phyloP scores from a whole-genome alignment of 208 protist species.

The Wallacemonas collosoma region DNA sequence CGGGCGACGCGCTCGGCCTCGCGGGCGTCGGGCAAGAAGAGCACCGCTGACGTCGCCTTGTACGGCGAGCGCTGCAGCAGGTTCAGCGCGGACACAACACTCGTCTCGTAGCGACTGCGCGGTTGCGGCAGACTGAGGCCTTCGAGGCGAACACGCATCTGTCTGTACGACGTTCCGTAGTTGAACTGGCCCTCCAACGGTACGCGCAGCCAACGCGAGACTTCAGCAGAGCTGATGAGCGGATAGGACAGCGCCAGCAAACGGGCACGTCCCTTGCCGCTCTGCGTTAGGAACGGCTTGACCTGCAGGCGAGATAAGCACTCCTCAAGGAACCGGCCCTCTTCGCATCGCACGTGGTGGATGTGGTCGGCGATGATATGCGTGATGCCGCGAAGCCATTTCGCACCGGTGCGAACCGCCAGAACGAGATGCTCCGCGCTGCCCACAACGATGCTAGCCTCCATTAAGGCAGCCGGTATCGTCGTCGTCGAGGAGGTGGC shows the following conservation, averaged over 20 bases:
- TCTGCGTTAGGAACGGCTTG: constrained; percentile 59
- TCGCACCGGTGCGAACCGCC: constrained; percentile 46
- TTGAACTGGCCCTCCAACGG: constrained; percentile 66
- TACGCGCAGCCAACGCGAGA: constrained; percentile 87
- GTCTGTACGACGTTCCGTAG: constrained; percentile 74
- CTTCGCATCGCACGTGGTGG: constrained; percentile 75
- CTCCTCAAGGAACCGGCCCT: constrained; percentile 81
- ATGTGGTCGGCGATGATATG: constrained; percentile 85
- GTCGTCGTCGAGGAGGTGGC: constrained; percentile 7
- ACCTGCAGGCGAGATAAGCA: constrained; percentile 78
- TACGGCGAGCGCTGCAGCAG: constrained; percentile 63
- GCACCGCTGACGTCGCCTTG: constrained; percentile 46
- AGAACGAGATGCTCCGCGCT: constrained; percentile 51
- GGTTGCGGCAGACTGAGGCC: constrained; percentile 42
- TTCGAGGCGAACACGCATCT: constrained; percentile 67
- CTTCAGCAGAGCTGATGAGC: constrained; percentile 77
- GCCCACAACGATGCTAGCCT: constrained; percentile 65
- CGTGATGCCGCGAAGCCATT: constrained; percentile 55
- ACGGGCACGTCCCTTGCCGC: constrained; percentile 53
- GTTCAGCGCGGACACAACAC: constrained; percentile 50
- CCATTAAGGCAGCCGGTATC: constrained; percentile 17
- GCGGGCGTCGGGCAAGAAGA: constrained; percentile 70
- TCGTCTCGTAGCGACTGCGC: constrained; percentile 69
- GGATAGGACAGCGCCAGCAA: constrained; percentile 86
- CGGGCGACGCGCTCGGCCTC: constrained; percentile 68